Conservation (phyloP, 2,329 filamentous ascomycete genomes). For the Neobulgaria alba region DNA sequence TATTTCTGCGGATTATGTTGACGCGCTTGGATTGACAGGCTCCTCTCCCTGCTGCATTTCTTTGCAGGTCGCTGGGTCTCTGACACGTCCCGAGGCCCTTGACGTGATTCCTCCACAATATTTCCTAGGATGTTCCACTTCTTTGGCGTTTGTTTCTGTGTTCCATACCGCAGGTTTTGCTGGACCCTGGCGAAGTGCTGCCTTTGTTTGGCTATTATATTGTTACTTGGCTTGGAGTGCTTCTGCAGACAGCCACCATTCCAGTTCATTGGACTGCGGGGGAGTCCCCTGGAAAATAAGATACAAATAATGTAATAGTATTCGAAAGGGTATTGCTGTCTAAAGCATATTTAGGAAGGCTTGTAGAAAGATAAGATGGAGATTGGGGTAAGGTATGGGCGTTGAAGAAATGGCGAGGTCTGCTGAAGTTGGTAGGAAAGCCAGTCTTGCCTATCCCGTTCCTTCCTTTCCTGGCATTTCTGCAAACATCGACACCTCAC, state of each 20-base stretch:
- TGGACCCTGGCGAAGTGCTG: slow-evolving; percentile 39
- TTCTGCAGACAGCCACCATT: slow-evolving; percentile 38
- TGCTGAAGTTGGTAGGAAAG: too few relatives aligned
- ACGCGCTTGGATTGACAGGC: background rate
- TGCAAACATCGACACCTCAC: too few relatives aligned
- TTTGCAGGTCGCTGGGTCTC: background rate
- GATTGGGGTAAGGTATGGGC: too few relatives aligned
- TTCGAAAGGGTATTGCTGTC: too few relatives aligned
- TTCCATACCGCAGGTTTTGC: slow-evolving; percentile 25
- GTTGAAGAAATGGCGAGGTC: too few relatives aligned
- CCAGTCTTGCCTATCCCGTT: too few relatives aligned
- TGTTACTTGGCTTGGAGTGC: slow-evolving; percentile 30
- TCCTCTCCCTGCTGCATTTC: background rate
- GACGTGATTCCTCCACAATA: slow-evolving; percentile 5
- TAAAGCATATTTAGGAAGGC: background rate
- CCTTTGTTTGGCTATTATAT: slow-evolving; percentile 34
- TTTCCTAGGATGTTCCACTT: slow-evolving; percentile 17
- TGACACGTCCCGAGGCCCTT: background rate
- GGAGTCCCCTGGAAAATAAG: too few relatives aligned
- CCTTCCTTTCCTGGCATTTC: too few relatives aligned
- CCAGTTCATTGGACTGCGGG: slow-evolving; percentile 40
- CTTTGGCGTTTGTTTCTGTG: slow-evolving; percentile 23
- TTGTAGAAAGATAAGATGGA: background rate
- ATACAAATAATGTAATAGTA: background rate
- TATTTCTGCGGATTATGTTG: too few relatives aligned